Percentiles rank a stretch among this genome's conserved stretches.
Conservation (phyloP, 2,329 filamentous ascomycete species). For the Alternaria triticimaculans region DNA sequence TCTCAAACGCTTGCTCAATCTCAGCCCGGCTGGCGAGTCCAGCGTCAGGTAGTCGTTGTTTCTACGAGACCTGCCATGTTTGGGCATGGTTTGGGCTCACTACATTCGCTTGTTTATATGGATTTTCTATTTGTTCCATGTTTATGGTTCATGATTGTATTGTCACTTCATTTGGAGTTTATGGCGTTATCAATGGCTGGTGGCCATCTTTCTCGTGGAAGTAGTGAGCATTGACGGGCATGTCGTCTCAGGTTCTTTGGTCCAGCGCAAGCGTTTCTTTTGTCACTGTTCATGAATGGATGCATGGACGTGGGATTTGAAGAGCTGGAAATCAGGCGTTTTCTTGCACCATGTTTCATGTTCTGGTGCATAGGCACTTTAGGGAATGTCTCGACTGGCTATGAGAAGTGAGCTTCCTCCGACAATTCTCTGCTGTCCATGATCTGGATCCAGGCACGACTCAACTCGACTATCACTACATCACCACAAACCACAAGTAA, state of each 20-base stretch:
- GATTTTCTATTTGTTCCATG: constrained; percentile 21
- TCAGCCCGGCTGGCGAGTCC: constrained; percentile 30
- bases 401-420: constrained; percentile 19
- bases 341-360: constrained; percentile 20
- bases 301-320: constrained; percentile 17
- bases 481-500: constrained; percentile 25
- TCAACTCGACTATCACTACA: constrained; percentile 27
- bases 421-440: constrained; percentile 29
- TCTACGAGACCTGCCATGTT: constrained; percentile 23
- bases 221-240: constrained; percentile 18
- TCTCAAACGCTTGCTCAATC: constrained; percentile 46
- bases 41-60: constrained; percentile 30
- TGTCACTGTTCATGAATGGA: constrained; percentile 20
- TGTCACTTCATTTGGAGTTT: constrained; percentile 27
- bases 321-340: constrained; percentile 16
- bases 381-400: constrained; percentile 20
- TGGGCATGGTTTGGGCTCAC: constrained; percentile 31
- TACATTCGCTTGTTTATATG: constrained; percentile 34
- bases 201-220: constrained; percentile 16
- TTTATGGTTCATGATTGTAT: constrained; percentile 27
- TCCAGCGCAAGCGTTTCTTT: constrained; percentile 14
- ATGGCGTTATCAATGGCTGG: constrained; percentile 25
- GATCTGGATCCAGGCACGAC: constrained; percentile 34
- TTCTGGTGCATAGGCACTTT: constrained; percentile 12
- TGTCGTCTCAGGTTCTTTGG: constrained; percentile 10